phyloP scores from a whole-genome alignment of 768 basidiomycete genomes.

The Pleurotus tuoliensis region DNA sequence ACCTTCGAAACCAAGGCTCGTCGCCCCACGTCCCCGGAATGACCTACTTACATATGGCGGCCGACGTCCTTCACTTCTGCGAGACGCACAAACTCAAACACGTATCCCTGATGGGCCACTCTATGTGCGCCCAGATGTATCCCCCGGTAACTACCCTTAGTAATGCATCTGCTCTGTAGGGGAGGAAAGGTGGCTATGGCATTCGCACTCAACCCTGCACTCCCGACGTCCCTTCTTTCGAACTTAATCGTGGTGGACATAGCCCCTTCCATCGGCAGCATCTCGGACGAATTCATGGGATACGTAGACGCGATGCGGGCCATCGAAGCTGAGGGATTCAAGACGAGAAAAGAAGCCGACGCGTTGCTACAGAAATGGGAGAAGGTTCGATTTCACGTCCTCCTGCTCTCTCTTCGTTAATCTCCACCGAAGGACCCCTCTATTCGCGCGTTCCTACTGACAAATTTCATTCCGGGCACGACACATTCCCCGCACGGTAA shows the following conservation, averaged over 20 bases:
- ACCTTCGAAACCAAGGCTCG: conserved; percentile 86
- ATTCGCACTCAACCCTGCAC: conserved; percentile 46
- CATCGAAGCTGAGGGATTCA: conserved; percentile 56
- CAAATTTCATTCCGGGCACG: conserved; percentile 58
- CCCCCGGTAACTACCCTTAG: not conserved
- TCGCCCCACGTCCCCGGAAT: conserved; percentile 75
- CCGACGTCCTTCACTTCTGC: conserved; percentile 71
- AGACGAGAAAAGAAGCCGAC: conserved; percentile 67
- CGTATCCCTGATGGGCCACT: conserved; percentile 82
- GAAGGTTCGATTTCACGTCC: conserved; percentile 37
- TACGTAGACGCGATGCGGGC: conserved; percentile 75
- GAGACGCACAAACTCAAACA: conserved; percentile 46
- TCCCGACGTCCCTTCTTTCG: conserved; percentile 38
- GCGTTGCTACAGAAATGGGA: conserved; percentile 59
- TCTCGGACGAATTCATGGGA: conserved; percentile 58
- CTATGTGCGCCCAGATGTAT: conserved; percentile 57
- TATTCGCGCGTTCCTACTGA: conserved; percentile 80
- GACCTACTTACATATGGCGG: conserved; percentile 76
- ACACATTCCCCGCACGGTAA: conserved; percentile 31
- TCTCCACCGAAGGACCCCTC: conserved; percentile 52
- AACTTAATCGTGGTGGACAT: conserved; percentile 80
- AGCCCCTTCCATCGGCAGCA: conserved; percentile 56
- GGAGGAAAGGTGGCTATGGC: conserved; percentile 84
- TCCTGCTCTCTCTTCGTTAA: not conserved
- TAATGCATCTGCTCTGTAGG: conserved; percentile 37